phyloP scores from a whole-genome alignment of 2,329 filamentous ascomycete genomes.

The Xylaria sp. region DNA sequence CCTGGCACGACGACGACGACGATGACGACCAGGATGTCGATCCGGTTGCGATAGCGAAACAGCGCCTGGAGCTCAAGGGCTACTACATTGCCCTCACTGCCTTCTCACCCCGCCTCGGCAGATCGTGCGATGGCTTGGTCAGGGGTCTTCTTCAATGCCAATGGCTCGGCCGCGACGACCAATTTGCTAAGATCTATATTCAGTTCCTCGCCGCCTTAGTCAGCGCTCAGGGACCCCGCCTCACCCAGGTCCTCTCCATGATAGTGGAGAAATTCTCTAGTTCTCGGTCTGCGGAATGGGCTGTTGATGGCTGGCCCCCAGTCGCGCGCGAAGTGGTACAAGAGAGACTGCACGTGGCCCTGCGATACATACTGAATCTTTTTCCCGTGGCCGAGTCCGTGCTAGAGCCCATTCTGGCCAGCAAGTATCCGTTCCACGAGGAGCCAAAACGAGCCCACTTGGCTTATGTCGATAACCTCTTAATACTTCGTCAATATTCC shows the following conservation, averaged over 20 bases:
- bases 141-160: conserved; percentile 68
- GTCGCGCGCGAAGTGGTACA: conserved; percentile 75
- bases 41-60: conserved; percentile 50
- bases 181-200: conserved; percentile 74
- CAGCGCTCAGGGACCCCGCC: conserved; percentile 83
- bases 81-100: conserved; percentile 73
- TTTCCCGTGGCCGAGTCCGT: conserved; percentile 82
- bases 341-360: conserved; percentile 77
- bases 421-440: conserved; percentile 79
- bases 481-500: conserved; percentile 80
- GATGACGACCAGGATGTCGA: conserved; percentile 60
- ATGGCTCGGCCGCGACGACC: conserved; percentile 73
- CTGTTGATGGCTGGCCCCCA: conserved; percentile 63
- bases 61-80: conserved; percentile 65
- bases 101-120: conserved; percentile 69
- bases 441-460: conserved; percentile 83
- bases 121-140: conserved; percentile 68
- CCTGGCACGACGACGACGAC: conserved; percentile 53
- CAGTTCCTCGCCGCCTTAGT: conserved; percentile 77
- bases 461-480: conserved; percentile 86
- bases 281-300: conserved; percentile 58
- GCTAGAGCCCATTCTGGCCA: conserved; percentile 72
- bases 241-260: conserved; percentile 79
- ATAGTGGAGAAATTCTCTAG: conserved; percentile 81
- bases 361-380: conserved; percentile 81